Evolutionary conservation across 371 early-diverging fungal species (phyloP), one percentile per base, ranked within the genome.

Genomic region (Mucor racemosus): DNA sequence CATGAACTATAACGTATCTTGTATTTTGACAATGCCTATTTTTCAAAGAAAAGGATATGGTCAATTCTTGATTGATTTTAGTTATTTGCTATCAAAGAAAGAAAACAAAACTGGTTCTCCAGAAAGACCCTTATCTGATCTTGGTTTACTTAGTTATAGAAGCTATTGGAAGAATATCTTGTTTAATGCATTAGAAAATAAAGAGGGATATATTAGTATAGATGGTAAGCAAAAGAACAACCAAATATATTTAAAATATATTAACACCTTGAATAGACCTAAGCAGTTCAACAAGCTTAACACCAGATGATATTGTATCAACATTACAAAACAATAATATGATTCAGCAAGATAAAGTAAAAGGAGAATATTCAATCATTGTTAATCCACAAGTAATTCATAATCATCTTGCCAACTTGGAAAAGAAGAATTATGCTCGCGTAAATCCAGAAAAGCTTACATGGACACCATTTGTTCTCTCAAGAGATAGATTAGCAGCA

Each of bases 51-150:
- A 93, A 76, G 99, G 99, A 0, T 99, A 97, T 72, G 99, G 99
- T 15, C 90, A 93, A 66, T 76, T 96, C 39, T 78, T 99, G 42
- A 99, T 99, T 41, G 96, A 95, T 56, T 96, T 99, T 62, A 91
- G 94, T 65, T 97, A 97, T 75, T 69, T 95, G 63, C 76, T 99
- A 44, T 91, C 96, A 21, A 89, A 89, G 73, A 89, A 87, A 53
- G 98, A 99, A 70, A 85, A 84, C 38, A 87, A 86, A 59, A 76
- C 91, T 0, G 99, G 99, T n/a, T 91, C 97, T 1, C 99, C 99
- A 4, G 99, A 99, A 70, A 97, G 96, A 74, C 99, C 99, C 1
- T 78, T 99, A 35, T 97, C 97, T 19, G 97, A 99, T 78, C 87
- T 99, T 13, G 99, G 99, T 1, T 79, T 99, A 48, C 77, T 98